These are phyloP conservation scores for Kingdonia uniflora DNA, from an alignment of 164 flowering plant species.

Conservation along the genomic window DNA sequence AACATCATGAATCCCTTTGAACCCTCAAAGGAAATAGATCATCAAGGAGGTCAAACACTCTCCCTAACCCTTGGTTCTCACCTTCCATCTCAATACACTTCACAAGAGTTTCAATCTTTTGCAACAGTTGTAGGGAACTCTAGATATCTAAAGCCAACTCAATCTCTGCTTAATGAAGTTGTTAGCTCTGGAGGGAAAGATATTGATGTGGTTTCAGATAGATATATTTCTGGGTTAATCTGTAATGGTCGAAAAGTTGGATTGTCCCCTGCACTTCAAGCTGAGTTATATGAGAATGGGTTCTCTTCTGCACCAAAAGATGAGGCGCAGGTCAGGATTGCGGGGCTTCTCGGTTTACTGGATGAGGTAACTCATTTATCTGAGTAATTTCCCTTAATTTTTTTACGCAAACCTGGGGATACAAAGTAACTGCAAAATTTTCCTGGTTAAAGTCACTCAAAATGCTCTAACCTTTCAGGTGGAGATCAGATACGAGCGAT, in stretches of 20 bases:
- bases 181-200: conserved; percentile 35
- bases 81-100: conserved; percentile 35
- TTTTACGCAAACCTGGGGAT: too few relatives aligned
- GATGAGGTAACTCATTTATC: conserved; percentile 42
- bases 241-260: conserved; percentile 13
- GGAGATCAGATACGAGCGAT: conserved; percentile 62
- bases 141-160: conserved; percentile 49
- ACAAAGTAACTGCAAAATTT: too few relatives aligned
- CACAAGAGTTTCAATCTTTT: conserved; percentile 26
- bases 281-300: conserved; percentile 32
- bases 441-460: too few relatives aligned
- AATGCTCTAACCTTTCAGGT: conserved; percentile 34
- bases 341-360: conserved; percentile 49
- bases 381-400: too few relatives aligned
- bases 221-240: conserved; percentile 18
- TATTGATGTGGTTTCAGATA: conserved; percentile 32
- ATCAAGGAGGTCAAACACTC: conserved; percentile 46
- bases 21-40: conserved; percentile 30
- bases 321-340: conserved; percentile 32
- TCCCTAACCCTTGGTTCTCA: conserved; percentile 62
- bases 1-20: conserved; percentile 55
- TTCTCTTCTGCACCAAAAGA: conserved; percentile 30
- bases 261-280: conserved; percentile 35
- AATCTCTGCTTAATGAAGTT: conserved; percentile 55
- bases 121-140: conserved; percentile 29